These are phyloP conservation scores for Prunus yedoensis DNA, from an alignment of 331 rosid genomes.

Conservation along the genomic window DNA sequence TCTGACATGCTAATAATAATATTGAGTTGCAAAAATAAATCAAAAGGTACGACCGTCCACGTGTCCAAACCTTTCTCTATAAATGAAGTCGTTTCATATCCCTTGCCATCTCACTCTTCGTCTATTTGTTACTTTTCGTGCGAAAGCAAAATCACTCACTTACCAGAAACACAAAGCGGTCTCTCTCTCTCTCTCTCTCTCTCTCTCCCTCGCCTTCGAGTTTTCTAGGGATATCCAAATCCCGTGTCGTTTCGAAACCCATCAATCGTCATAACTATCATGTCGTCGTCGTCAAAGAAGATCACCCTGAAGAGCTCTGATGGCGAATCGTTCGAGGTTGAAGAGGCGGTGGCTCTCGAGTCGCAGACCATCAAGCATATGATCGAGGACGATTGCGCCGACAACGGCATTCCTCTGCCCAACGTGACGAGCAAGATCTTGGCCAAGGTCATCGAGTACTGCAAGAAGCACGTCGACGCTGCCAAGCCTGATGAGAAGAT, in stretches of 20 bases:
- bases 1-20: no score
- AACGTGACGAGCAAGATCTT: constrained; percentile 79
- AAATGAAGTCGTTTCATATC: not conserved
- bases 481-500: constrained; percentile 38
- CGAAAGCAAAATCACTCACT: not conserved
- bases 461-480: constrained; percentile 65
- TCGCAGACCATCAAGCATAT: constrained; percentile 77
- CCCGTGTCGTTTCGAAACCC: not conserved
- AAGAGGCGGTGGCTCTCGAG: constrained; percentile 65
- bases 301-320: constrained; percentile 74
- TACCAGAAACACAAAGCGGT: not conserved
- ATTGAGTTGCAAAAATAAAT: no score
- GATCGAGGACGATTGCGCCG: constrained; percentile 78
- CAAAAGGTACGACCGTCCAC: not conserved
- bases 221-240: not conserved
- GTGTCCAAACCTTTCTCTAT: not conserved
- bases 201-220: not conserved
- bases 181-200: not conserved
- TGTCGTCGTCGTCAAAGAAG: constrained; percentile 45
- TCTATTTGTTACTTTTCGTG: not conserved
- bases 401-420: constrained; percentile 69
- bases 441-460: constrained; percentile 78
- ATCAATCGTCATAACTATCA: not conserved
- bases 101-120: not conserved
- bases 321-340: constrained; percentile 70